Evolutionary conservation across 1,139 yeast species (phyloP), one percentile per base, ranked within the genome.

Genomic region (Chernovozyma aurita): DNA sequence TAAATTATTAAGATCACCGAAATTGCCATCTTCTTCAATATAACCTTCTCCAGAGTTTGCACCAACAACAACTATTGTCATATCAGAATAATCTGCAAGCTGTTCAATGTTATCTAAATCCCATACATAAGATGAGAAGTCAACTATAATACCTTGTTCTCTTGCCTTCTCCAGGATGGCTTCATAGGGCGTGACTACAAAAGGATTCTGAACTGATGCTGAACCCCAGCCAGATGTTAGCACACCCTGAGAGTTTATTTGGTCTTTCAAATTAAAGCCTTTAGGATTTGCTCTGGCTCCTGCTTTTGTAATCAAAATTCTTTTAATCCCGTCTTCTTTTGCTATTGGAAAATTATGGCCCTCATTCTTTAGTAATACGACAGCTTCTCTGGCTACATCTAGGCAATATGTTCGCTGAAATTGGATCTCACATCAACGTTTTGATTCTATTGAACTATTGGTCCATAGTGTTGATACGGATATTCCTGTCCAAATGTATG

Each of bases 31-130:
- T 25, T 77, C 78, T 42, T 65, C 69, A 33, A 75, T 62, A 47
- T 67, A 76, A 0, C 81, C 82, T 55, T 78, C 85, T 13, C 84
- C 85, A 8, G 82, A 71, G 43, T 63, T 57, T 1, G 80, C 65
- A 33, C 62, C 61, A 0, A 73, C 83, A 40, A 78, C 63, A 2
- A 78, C 76, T 21, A 77, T 55, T 4, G 78, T 61, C 52, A 75
- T 53, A 46, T 76, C 81, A 0, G 79, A 75, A 43, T 57, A 59
- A 38, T 70, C 75, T 2, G 79, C 70, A 32, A 62, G 48, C 29
- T 70, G 73, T 31, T 62, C 71, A 5, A 65, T 56, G 37, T 61
- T 63, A 4, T 65, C 70, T 13, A 71, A 50, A 24, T 71, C 67
- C 65, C 74, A 73, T 17, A 57, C 61, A 39, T 73, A 71, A 11